Evolutionary conservation across 2,329 filamentous ascomycete species (phyloP), one percentile per base, ranked within the genome.

Genomic region (Colletotrichum tofieldiae): DNA sequence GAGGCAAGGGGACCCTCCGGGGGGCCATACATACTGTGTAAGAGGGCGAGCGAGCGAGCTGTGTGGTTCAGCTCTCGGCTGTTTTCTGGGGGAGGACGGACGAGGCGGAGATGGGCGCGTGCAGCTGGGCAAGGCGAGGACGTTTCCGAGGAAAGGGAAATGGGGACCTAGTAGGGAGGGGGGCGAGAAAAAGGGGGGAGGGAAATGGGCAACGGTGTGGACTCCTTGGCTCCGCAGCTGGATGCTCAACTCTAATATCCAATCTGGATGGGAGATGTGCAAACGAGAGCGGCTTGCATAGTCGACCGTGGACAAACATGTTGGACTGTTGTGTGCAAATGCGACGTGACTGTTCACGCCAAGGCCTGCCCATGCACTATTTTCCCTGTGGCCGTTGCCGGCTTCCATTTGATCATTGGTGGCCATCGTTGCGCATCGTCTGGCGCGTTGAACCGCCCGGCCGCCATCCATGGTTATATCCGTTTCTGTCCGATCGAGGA

Each of bases 141-240:
- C 20, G 14, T 23, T 58, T 58, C 55, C 23, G 37, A 37, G 55
- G n/a, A 43, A 11, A 39, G 37, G 35, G 37, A 29, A n/a, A 29
- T 14, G 18, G 45, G 39, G 20, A 49, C 18, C 23, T 49, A 26
- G 58, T 45, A 23, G n/a, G 43, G 23, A n/a, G 12, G 20, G 23
- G 20, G 18, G 35, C 18, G 26, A 49, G 16, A 23, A 37, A 51
- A 62, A 62, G 26, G 45, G 60, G 45, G 59, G 60, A 20, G 58
- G 58, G 58, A 47, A 60, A 60, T 47, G 58, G 58, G 58, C 16
- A n/a, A 20, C 29, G 14, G 8, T 18, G 29, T 60, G 26, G 23
- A 41, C 18, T 32, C 20, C 52, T 55, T 14, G 52, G 20, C 52
- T 23, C 54, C 35, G 20, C 11, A 14, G 20, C 35, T 37, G 5